Evolutionary conservation across 148 eudicot species (phyloP).

Genomic region (Bassia scoparia): DNA sequence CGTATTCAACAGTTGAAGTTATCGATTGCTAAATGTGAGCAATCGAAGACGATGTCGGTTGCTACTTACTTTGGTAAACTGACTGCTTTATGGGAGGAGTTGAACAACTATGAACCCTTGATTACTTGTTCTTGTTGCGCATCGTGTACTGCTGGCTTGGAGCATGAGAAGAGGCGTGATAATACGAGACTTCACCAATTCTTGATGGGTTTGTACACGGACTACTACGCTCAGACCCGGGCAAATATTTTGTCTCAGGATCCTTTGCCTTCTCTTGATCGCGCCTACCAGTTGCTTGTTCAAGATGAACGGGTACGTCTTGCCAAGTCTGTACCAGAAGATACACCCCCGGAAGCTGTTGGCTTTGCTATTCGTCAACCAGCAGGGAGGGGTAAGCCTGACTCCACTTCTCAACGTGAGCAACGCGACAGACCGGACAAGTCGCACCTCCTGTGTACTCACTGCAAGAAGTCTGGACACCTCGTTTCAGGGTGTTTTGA

Average conservation of each 20-base stretch:
- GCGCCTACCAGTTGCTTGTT: neutral
- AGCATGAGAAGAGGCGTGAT: neutral
- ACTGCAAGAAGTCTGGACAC: too few relatives aligned
- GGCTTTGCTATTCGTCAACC: neutral
- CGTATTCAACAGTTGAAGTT: neutral
- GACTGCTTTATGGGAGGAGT: neutral
- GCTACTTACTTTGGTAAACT: neutral
- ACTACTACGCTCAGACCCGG: neutral
- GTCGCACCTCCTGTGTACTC: neutral
- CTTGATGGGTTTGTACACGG: neutral
- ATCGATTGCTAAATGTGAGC: neutral
- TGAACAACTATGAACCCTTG: neutral
- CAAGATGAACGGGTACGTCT: neutral
- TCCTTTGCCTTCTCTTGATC: neutral
- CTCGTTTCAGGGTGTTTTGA: too few relatives aligned
- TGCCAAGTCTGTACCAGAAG: fast-evolving
- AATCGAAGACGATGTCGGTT: neutral
- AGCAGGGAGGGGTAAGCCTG: neutral
- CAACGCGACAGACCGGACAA: neutral
- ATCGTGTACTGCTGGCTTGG: neutral
- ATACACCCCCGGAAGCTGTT: neutral
- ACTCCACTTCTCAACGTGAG: too few relatives aligned
- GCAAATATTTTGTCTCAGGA: neutral
- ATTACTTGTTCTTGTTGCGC: neutral
- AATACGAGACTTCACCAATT: neutral